Evolutionary conservation across 805 yeast genomes (phyloP), one percentile per base, ranked within the genome.

Genomic region (Zygosaccharomyces bailii): DNA sequence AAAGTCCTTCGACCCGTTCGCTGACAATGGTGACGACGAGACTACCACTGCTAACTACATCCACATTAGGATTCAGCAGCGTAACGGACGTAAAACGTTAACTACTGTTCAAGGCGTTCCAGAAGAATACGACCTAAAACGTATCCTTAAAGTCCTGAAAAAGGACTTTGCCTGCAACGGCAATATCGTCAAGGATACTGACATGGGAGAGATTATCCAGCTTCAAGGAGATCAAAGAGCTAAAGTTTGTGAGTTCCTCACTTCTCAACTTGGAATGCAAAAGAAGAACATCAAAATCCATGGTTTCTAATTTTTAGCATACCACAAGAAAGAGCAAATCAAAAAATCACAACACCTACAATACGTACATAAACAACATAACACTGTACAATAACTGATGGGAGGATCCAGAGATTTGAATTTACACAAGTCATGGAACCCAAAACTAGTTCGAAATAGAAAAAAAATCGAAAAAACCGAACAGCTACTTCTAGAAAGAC

Each of bases 11-110:
- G 96, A 91, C 75, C 99, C 99, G 53, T 91, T 91, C 83, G 97
- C 98, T 83, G 99, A 91, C 73, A 90, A 97, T 74, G 98, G 97
- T 78, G 98, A 91, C 80, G 95, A 93, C 75, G 96, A 91, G 71
- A 85, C 96, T 60, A 91, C 91, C 74, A 86, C 95, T 65, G 82
- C 95, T 49, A 89, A 87, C 76, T 88, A 90, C 75, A 87, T 91
- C 71, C 99, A 90, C 73, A 85, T 91, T 70, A 95, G 99, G 79
- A 91, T 95, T 69, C 99, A 91, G 74, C 99, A 91, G 76, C 91
- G 99, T 78, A 91, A 93, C 76, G 99, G 99, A 68, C 90, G 98
- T 75, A 91, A 91, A 74, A 91, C 98, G 53, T 80, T 91, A 68
- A 91, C 99, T 56, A 91, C 99, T 33, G 98, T 91, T 51, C 98